These are phyloP conservation scores for Helianthus annuus DNA, from an alignment of 129 eudicot species.

Conservation along the genomic window DNA sequence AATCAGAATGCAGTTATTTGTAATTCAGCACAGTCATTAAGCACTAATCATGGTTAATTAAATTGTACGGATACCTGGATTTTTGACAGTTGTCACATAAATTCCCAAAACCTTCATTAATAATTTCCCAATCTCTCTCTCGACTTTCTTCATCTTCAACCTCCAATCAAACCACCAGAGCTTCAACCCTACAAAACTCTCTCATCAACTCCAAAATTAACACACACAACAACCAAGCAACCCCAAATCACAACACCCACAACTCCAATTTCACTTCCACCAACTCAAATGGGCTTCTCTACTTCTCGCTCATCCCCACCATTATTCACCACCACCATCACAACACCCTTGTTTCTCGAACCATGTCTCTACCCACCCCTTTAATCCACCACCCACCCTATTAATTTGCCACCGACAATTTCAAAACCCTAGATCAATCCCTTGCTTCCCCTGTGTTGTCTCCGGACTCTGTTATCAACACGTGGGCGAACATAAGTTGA, in stretches of 20 bases:
- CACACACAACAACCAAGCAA: background rate
- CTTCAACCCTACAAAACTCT: background rate
- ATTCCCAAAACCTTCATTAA: constrained; percentile 25
- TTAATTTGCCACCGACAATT: constrained; percentile 11
- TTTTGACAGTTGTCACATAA: too few relatives aligned
- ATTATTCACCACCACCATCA: constrained; percentile 30
- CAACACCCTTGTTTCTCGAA: constrained; percentile 64
- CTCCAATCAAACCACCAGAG: constrained; percentile 14
- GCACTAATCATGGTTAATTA: too few relatives aligned
- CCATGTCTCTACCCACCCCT: constrained; percentile 78
- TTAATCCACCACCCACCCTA: constrained; percentile 83
- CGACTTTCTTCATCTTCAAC: constrained; percentile 4
- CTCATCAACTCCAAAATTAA: constrained; percentile 12
- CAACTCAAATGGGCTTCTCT: constrained; percentile 72
- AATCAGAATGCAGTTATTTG: too few relatives aligned
- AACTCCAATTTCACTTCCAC: constrained; percentile 2
- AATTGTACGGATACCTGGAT: too few relatives aligned
- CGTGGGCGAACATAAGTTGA: constrained; percentile 47
- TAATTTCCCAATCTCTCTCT: constrained; percentile 4
- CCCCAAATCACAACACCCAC: background rate
- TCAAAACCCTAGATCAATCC: constrained; percentile 25
- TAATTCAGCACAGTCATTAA: too few relatives aligned
- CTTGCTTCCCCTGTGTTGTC: constrained; percentile 50
- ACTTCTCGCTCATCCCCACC: constrained; percentile 62
- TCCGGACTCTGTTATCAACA: constrained; percentile 86